These are phyloP conservation scores for Aphanomyces cochlioides DNA, from an alignment of 352 stramenopile genomes.

Conservation along the genomic window DNA sequence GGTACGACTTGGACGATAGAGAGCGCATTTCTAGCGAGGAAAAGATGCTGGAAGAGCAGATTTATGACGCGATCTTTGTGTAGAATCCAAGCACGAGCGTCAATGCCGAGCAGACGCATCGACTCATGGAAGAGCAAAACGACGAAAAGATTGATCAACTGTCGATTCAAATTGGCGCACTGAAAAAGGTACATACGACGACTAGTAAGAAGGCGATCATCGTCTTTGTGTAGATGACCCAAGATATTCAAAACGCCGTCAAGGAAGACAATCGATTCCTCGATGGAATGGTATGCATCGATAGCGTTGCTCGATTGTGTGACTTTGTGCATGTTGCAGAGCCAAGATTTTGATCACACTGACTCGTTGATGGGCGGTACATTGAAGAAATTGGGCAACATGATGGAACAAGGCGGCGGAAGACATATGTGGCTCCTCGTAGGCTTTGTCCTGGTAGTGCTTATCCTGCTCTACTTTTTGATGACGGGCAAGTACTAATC, in stretches of 20 bases:
- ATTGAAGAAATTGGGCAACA: constrained; percentile 79
- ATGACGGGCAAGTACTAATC: constrained; percentile 33
- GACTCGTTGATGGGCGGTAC: constrained; percentile 74
- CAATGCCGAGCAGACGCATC: constrained; percentile 72
- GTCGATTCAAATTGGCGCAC: constrained; percentile 79
- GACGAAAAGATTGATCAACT: constrained; percentile 85
- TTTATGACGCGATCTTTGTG: neutral
- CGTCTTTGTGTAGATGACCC: constrained; percentile 49
- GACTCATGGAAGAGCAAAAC: constrained; percentile 81
- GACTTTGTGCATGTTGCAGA: constrained; percentile 35
- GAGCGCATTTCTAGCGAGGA: neutral
- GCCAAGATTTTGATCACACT: constrained; percentile 84
- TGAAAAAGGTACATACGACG: constrained; percentile 62
- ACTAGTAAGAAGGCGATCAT: neutral
- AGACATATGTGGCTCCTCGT: constrained; percentile 88
- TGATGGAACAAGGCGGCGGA: constrained; percentile 84
- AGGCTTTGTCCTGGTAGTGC: constrained; percentile 78
- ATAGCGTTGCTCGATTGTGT: no score
- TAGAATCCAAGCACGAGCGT: constrained; percentile 21
- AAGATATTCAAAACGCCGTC: constrained; percentile 74
- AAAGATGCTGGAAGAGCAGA: no score
- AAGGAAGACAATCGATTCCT: constrained; percentile 79
- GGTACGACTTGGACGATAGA: neutral
- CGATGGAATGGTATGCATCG: constrained; percentile 61
- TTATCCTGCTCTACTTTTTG: constrained; percentile 72